Evolutionary conservation across 805 yeast genomes (phyloP), one percentile per base, ranked within the genome.

Genomic region (Ogataea minuta): DNA sequence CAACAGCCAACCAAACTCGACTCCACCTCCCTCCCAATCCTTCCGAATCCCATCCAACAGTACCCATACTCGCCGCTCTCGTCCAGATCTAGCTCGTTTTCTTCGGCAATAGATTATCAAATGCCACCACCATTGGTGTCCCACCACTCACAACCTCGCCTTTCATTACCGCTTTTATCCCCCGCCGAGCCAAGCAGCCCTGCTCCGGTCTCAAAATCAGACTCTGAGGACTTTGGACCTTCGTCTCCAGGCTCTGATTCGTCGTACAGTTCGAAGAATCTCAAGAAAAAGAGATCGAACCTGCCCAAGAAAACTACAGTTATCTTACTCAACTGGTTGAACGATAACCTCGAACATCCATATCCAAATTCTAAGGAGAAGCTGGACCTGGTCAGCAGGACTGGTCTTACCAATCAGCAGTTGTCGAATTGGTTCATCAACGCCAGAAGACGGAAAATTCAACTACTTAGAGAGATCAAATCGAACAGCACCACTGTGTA

Each of bases 401-500:
- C 82, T 5, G 81, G 81, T 1, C 68, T 77, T 56, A 71, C 73
- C 45, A 72, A 72, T 52, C 82, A 77, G 53, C 82, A 77, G 49
- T 64, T 77, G 43, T 68, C 76, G 44, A 77, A 77, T 51, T 77
- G 82, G 82, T 77, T 77, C 49, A 77, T 77, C 52, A 77, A 77
- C 54, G 82, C 82, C 12, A 67, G 82, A 57, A 63, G 82, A 53
- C 63, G 82, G 48, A 77, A 76, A 56, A 74, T 78, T 36, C 75
- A 72, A 55, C 52, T 60, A 30, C 61, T 76, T 45, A 69, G 73
- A 50, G 74, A 73, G 45, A 48, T 57, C 21, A 54, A 54, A 32
- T 30, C 55, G 29, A 59, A 57, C 42, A 51, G 53, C 32, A 48
- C 53, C 16, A 46, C 49, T 10, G 45, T 46, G 19, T 45, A 34